Percentiles rank a stretch among this genome's conserved stretches.
These are phyloP conservation scores for Phenoliferia sp. DNA, from an alignment of 1,284 basidiomycete species.

Conservation along the genomic window DNA sequence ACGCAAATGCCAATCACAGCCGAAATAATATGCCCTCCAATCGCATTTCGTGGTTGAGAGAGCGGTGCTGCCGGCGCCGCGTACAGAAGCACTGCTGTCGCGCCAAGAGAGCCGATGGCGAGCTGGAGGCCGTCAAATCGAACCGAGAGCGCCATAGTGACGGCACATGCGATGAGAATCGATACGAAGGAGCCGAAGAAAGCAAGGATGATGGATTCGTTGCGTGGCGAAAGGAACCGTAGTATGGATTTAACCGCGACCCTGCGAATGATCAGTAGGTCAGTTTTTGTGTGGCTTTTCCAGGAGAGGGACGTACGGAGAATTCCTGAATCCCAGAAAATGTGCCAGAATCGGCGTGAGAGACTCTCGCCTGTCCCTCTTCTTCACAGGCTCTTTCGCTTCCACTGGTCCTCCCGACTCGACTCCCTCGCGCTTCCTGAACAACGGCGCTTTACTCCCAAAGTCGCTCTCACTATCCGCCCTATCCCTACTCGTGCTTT, in stretches of 20 bases:
- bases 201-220: constrained; percentile 14
- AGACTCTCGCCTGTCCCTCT: not conserved
- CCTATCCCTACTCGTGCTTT: not conserved
- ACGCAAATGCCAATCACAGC: constrained; percentile 19
- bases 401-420: not conserved
- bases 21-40: constrained; percentile 22
- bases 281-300: not conserved
- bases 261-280: not conserved
- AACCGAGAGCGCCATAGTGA: constrained; percentile 12
- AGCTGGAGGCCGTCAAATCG: constrained; percentile 16
- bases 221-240: constrained; percentile 1
- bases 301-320: not conserved
- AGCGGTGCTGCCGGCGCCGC: constrained; percentile 22
- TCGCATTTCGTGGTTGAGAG: constrained; percentile 14
- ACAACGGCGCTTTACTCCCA: constrained; percentile 15
- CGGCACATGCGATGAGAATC: constrained; percentile 22
- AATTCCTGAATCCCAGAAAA: constrained; percentile 6
- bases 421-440: not conserved
- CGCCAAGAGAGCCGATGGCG: constrained; percentile 19
- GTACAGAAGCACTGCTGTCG: constrained; percentile 29
- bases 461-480: not conserved
- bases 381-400: too few relatives aligned
- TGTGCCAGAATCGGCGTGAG: constrained; percentile 2
- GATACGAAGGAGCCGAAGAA: constrained; percentile 23
- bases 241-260: constrained; percentile 8